These are phyloP conservation scores for Paradendryphiella salina DNA, from an alignment of 2,329 filamentous ascomycete species.

Conservation along the genomic window DNA sequence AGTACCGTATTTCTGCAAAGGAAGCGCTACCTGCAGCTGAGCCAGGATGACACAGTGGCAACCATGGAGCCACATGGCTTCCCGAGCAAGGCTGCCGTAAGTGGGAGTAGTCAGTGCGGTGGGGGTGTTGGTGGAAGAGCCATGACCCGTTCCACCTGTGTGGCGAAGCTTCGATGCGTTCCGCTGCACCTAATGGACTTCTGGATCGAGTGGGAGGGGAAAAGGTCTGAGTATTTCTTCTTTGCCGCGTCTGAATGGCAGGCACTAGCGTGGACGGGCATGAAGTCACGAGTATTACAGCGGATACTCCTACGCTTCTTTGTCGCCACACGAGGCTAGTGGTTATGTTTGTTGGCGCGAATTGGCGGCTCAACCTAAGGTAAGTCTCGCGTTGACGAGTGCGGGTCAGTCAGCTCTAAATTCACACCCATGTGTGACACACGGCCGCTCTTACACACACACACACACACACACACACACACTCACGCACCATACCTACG, in stretches of 20 bases:
- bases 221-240: constrained; percentile 19
- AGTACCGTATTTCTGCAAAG: not conserved
- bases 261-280: constrained; percentile 20
- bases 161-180: constrained; percentile 34
- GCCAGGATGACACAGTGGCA: not conserved
- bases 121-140: constrained; percentile 9
- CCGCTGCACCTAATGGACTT: constrained; percentile 22
- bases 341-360: constrained; percentile 14
- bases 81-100: constrained; percentile 6
- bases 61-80: constrained; percentile 5
- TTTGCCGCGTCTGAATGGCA: constrained; percentile 31
- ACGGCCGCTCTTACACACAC: not conserved
- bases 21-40: not conserved
- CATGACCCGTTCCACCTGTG: constrained; percentile 23
- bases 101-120: constrained; percentile 9
- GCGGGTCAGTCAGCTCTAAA: constrained; percentile 41
- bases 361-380: constrained; percentile 19
- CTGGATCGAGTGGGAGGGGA: constrained; percentile 26
- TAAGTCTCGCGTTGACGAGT: constrained; percentile 24
- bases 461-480: not conserved
- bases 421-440: constrained; percentile 11
- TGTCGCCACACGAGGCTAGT: constrained; percentile 21
- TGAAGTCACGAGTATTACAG: constrained; percentile 32
- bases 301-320: constrained; percentile 22
- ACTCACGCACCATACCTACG: constrained; percentile 4